Evolutionary conservation across 2,329 filamentous ascomycete species (phyloP).

Genomic region (Chalaropsis ovoidea): DNA sequence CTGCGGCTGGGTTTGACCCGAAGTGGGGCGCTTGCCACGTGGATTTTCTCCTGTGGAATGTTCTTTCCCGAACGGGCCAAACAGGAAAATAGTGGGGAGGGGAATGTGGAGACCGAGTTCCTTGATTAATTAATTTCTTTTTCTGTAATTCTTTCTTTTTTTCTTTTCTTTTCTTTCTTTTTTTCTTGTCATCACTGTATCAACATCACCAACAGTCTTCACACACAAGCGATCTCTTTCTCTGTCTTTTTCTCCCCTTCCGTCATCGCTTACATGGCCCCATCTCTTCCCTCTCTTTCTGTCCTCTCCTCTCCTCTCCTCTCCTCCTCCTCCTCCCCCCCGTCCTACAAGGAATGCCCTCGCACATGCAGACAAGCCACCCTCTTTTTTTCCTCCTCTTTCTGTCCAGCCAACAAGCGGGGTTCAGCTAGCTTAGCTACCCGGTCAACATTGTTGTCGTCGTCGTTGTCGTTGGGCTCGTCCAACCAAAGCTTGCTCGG

Average conservation of each 20-base stretch:
- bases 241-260: too few relatives aligned
- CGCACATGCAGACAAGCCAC: background rate
- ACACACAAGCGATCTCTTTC: too few relatives aligned
- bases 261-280: too few relatives aligned
- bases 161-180: background rate
- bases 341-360: background rate
- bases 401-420: background rate
- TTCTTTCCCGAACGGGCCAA: slow-evolving; percentile 20
- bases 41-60: slow-evolving; percentile 11
- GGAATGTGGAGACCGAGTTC: background rate
- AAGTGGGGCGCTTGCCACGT: slow-evolving; percentile 15
- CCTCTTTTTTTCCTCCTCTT: background rate
- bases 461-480: too few relatives aligned
- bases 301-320: background rate
- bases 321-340: background rate
- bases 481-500: background rate
- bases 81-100: slow-evolving; percentile 13
- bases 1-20: background rate
- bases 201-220: background rate
- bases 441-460: too few relatives aligned
- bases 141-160: background rate
- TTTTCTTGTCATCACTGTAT: background rate
- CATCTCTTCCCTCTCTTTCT: background rate
- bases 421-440: background rate
- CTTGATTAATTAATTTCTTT: background rate